phyloP scores from a whole-genome alignment of 2,329 filamentous ascomycete genomes.

The Nemania sp. region DNA sequence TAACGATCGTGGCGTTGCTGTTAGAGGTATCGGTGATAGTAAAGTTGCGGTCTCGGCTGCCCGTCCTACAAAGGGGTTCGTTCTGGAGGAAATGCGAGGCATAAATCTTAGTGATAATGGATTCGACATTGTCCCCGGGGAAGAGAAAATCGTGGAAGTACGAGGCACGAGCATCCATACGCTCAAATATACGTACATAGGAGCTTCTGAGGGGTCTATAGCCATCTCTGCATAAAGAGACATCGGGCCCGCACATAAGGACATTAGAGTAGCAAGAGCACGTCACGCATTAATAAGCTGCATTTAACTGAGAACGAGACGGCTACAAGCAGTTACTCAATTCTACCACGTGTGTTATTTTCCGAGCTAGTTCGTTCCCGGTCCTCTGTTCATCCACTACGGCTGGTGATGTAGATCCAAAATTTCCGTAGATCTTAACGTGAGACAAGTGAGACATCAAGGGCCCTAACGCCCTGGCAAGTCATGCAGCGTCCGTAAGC shows the following conservation, averaged over 20 bases:
- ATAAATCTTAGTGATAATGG: slow-evolving; percentile 58
- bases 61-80: slow-evolving; percentile 60
- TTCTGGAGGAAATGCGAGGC: slow-evolving; percentile 52
- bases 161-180: slow-evolving; percentile 23
- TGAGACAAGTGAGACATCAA: no score
- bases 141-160: slow-evolving; percentile 35
- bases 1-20: slow-evolving; percentile 45
- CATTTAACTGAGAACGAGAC: no score
- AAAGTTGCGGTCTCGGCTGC: slow-evolving; percentile 41
- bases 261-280: not conserved
- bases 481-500: no score
- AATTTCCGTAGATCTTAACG: no score
- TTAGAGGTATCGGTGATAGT: slow-evolving; percentile 34
- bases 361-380: no score
- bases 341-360: no score
- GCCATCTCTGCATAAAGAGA: slow-evolving; percentile 7
- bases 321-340: no score
- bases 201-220: slow-evolving; percentile 31
- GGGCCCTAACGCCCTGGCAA: no score
- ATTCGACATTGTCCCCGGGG: slow-evolving; percentile 59
- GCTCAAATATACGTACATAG: slow-evolving; percentile 35
- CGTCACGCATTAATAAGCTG: no score
- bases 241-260: not conserved
- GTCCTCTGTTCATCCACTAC: no score
- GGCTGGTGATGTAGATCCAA: no score